Conservation (phyloP, 202 grass and related monocot genomes). For the Setaria italica region DNA sequence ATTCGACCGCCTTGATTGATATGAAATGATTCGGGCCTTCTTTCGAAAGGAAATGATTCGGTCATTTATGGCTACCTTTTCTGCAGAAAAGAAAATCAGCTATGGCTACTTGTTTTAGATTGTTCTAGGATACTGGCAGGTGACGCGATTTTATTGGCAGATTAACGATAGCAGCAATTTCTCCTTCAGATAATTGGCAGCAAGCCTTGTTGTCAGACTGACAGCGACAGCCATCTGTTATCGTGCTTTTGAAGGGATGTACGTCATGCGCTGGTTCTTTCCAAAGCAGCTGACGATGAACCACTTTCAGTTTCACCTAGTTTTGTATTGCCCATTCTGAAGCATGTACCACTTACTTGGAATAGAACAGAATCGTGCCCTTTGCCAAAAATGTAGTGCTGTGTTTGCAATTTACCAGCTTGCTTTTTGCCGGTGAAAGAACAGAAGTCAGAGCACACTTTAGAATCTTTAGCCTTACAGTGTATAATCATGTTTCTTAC, state of each 20-base stretch:
- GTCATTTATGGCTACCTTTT: slow-evolving; percentile 21
- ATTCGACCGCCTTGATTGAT: background rate
- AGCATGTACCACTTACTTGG: slow-evolving; percentile 3
- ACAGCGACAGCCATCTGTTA: slow-evolving; percentile 38
- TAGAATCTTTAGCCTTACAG: background rate
- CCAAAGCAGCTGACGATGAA: slow-evolving; percentile 1
- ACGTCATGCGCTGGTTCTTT: background rate
- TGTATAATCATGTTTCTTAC: slow-evolving; percentile 22
- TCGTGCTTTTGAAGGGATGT: slow-evolving; percentile 7
- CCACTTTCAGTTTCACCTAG: background rate
- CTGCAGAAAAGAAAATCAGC: too few species aligned
- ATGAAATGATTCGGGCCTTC: background rate
- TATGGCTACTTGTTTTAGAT: slow-evolving; percentile 25
- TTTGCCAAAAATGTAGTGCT: background rate
- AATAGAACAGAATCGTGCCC: slow-evolving; percentile 11
- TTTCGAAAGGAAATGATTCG: slow-evolving; percentile 6
- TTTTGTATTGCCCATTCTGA: background rate
- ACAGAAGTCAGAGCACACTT: background rate
- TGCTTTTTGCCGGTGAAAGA: slow-evolving; percentile 26
- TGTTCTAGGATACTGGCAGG: slow-evolving; percentile 40
- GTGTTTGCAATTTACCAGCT: background rate
- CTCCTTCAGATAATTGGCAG: background rate
- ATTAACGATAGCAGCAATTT: background rate
- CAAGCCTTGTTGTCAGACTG: slow-evolving; percentile 14
- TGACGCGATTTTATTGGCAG: slow-evolving; percentile 20